Evolutionary conservation across 495 filamentous ascomycete species (phyloP), one percentile per base, ranked within the genome.

Genomic region (Pyrenula aspistea): DNA sequence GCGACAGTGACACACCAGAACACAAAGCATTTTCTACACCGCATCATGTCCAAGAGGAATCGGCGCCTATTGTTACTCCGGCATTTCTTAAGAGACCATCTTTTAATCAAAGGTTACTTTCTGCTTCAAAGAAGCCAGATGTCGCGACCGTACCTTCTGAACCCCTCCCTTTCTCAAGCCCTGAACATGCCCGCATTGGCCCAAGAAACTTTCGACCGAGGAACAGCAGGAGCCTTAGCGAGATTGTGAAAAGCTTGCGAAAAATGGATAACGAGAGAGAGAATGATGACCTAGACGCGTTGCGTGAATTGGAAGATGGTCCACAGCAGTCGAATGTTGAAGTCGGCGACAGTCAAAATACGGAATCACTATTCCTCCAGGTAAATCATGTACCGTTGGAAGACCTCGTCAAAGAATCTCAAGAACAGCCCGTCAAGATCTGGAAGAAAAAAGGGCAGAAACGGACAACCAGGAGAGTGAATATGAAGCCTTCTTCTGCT

Each of bases 391-490:
- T n/a, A n/a, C n/a, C n/a, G n/a, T 42, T 42, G 31, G 15, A 4
- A 42, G 31, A 42, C 15, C 31, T 42, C 15, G 4, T 15, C 31
- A 42, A 42, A 42, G 31, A 42, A 15, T 15, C 31, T 42, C 8
- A 42, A 49, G 80, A 79, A 1, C 71, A 75, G 11, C 77, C 80
- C 0, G 62, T 80, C 20, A 81, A 78, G 53, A 69, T 80, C 1
- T 96, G 84, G 73, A 96, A 95, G 73, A 97, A 97, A 78, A 89
- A 85, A 69, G 92, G 92, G 0, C 83, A 89, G 65, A 97, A 97
- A 70, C 79, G 92, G 49, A 89, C 87, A 31, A 95, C 92, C 1
- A 75, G 87, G 53, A 69, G 78, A 47, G 82, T 86, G n/a, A 86
- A 80, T 47, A 92, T 95, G 83, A 82, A 71, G 64, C 80, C 80